Evolutionary conservation across 2,329 filamentous ascomycete species (phyloP).

Genomic region (Penicillium sp.): DNA sequence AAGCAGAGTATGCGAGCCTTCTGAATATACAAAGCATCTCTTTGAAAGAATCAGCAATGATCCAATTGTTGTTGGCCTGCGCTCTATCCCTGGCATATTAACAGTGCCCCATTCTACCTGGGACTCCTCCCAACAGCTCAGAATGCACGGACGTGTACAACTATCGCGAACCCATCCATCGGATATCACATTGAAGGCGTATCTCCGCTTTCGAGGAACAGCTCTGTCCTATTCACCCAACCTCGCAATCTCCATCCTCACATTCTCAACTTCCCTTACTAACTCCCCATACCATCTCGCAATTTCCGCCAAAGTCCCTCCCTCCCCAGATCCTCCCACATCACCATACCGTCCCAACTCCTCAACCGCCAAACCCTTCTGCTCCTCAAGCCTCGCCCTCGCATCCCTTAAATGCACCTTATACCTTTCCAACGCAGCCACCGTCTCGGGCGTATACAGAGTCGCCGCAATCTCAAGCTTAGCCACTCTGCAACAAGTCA

Average conservation of each 20-base stretch:
- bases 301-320: slow-evolving; percentile 38
- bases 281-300: slow-evolving; percentile 42
- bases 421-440: slow-evolving; percentile 37
- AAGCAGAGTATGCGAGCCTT: background rate
- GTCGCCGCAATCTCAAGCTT: slow-evolving; percentile 39
- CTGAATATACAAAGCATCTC: background rate
- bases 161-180: background rate
- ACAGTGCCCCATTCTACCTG: background rate
- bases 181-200: background rate
- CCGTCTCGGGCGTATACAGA: slow-evolving; percentile 43
- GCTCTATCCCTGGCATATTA: too few relatives aligned
- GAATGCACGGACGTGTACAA: background rate
- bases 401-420: slow-evolving; percentile 35
- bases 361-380: slow-evolving; percentile 30
- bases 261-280: slow-evolving; percentile 40
- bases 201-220: background rate
- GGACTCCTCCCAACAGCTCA: background rate
- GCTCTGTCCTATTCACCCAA: slow-evolving; percentile 15
- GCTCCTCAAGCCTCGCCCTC: slow-evolving; percentile 34
- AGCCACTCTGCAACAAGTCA: slow-evolving; percentile 32
- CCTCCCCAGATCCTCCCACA: slow-evolving; percentile 23
- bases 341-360: slow-evolving; percentile 41
- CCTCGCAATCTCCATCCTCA: slow-evolving; percentile 34
- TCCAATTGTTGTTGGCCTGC: too few relatives aligned
- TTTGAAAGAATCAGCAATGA: too few relatives aligned